Conservation (phyloP, 31 red algal genomes). For the Pterothamnion heteromorphum region DNA sequence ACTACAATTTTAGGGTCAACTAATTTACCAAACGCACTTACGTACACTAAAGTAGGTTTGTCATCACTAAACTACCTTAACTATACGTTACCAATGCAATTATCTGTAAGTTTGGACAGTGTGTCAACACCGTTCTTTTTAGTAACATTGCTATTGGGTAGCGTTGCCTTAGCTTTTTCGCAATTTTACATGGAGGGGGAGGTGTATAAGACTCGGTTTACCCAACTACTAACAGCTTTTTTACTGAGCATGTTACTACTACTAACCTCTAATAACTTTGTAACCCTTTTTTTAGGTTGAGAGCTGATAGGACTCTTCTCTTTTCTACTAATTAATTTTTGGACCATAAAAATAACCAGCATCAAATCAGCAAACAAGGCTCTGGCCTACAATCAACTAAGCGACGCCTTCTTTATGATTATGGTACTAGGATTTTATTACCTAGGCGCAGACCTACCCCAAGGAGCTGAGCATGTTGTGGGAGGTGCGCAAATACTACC, state of each 20-base stretch:
- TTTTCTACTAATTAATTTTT: conserved; percentile 34
- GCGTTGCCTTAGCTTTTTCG: neutral
- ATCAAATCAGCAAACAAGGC: neutral
- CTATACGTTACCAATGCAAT: no score
- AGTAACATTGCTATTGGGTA: neutral
- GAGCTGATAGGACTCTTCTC: neutral
- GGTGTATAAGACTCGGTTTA: neutral
- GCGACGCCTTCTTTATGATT: neutral
- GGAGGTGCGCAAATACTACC: no score
- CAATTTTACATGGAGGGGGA: neutral
- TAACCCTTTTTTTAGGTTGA: neutral
- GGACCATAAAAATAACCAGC: neutral
- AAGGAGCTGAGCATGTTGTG: no score
- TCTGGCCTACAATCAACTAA: neutral
- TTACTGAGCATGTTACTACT: conserved; percentile 1
- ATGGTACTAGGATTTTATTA: no score
- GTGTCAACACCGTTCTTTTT: neutral
- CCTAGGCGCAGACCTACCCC: no score
- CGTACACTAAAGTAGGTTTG: neutral
- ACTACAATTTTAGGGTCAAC: neutral
- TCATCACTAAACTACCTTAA: neutral
- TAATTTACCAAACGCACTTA: neutral
- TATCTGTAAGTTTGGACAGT: neutral
- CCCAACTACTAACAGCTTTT: neutral
- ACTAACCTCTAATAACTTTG: neutral